Conservation (phyloP, 495 filamentous ascomycete genomes). For the Podospora didyma region DNA sequence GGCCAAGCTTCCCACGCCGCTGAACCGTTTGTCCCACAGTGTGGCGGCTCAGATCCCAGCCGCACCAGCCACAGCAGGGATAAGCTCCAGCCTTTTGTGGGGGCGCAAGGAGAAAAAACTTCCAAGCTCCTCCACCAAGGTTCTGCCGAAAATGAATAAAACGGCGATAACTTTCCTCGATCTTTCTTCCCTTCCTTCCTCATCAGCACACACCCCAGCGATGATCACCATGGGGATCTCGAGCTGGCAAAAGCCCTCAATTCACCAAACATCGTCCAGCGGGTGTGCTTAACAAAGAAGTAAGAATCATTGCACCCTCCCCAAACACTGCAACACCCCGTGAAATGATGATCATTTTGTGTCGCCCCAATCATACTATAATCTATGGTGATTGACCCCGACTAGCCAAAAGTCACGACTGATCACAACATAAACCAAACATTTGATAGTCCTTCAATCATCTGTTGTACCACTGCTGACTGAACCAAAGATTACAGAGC, state of each 20-base stretch:
- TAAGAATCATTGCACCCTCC: slow-evolving; percentile 13
- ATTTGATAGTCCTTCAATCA: neutral
- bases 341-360: slow-evolving; percentile 73
- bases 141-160: neutral
- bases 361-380: slow-evolving; percentile 90
- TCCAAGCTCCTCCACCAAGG: neutral
- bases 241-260: neutral
- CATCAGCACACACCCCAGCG: neutral
- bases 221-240: neutral
- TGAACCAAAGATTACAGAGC: slow-evolving; percentile 11
- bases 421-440: slow-evolving; percentile 37
- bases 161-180: neutral
- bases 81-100: neutral
- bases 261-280: neutral
- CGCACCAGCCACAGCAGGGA: neutral
- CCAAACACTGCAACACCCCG: slow-evolving; percentile 17
- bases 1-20: neutral
- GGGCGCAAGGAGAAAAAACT: neutral
- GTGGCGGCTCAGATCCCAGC: neutral
- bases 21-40: neutral
- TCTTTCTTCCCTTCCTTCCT: neutral
- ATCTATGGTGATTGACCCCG: slow-evolving; percentile 80
- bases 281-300: slow-evolving; percentile 19
- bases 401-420: slow-evolving; percentile 89
- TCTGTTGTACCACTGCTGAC: neutral